A percentile compares a stretch with the other conserved stretches of the same genome.
phyloP scores from a whole-genome alignment of 2,329 filamentous ascomycete species.

The Cadophora malorum region DNA sequence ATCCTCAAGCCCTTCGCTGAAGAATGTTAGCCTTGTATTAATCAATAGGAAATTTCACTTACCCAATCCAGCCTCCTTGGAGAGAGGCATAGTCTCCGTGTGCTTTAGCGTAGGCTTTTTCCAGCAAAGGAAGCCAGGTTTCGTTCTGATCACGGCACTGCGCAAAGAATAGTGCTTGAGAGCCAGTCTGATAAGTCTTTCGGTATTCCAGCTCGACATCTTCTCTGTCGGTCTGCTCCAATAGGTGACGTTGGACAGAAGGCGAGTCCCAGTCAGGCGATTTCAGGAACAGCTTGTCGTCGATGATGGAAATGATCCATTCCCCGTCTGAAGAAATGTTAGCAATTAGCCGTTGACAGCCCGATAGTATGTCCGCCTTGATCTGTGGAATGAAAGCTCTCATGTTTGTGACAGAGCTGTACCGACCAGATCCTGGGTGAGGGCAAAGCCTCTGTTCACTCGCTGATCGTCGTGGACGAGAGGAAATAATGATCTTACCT shows the following conservation, averaged over 20 bases:
- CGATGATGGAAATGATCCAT: constrained; percentile 90
- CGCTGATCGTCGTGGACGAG: neutral
- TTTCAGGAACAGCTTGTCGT: constrained; percentile 87
- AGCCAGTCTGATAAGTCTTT: constrained; percentile 57
- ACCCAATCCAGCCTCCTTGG: constrained; percentile 71
- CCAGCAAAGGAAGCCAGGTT: constrained; percentile 80
- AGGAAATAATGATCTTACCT: constrained; percentile 31
- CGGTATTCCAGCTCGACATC: constrained; percentile 71
- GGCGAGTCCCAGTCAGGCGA: constrained; percentile 83
- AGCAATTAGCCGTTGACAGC: neutral
- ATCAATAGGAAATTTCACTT: constrained; percentile 44
- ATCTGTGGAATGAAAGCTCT: neutral
- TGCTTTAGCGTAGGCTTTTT: constrained; percentile 85
- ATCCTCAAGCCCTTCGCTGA: constrained; percentile 67
- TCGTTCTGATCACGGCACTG: constrained; percentile 79
- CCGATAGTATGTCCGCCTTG: neutral
- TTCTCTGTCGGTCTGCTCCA: constrained; percentile 77
- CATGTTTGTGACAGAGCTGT: too few species aligned
- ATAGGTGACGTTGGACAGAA: constrained; percentile 74
- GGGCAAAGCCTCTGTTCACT: neutral
- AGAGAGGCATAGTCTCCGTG: constrained; percentile 81
- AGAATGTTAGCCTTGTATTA: constrained; percentile 49
- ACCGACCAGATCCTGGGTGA: neutral
- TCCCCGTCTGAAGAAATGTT: constrained; percentile 67
- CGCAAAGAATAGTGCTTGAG: constrained; percentile 79